Conservation (phyloP, 768 basidiomycete species). For the Cantharellus anzutake region DNA sequence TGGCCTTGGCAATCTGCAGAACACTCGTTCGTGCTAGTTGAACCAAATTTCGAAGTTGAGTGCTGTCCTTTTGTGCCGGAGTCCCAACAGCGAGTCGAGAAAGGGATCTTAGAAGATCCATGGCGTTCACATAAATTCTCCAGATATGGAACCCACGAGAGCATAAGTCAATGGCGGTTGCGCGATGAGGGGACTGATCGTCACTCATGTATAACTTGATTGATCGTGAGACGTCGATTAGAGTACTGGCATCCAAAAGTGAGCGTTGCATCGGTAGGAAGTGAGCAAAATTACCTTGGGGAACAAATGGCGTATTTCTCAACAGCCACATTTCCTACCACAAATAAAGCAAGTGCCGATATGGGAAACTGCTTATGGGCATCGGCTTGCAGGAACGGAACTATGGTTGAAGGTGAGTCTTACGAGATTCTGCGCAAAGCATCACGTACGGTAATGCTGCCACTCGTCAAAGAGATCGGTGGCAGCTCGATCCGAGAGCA, state of each 20-base stretch:
- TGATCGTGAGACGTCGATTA: conserved; percentile 74
- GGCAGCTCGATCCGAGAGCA: conserved; percentile 49
- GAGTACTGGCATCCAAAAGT: conserved; percentile 27
- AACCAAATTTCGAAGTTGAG: conserved; percentile 41
- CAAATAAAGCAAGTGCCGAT: conserved; percentile 52
- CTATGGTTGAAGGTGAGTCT: conserved; percentile 18
- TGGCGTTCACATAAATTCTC: conserved; percentile 85
- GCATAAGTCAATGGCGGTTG: conserved; percentile 74
- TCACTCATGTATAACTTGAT: conserved; percentile 61
- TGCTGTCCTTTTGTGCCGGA: conserved; percentile 35
- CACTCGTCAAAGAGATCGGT: conserved; percentile 36
- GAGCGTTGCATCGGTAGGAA: not conserved
- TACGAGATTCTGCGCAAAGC: not conserved
- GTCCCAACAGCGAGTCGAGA: conserved; percentile 45
- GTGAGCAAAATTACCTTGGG: conserved; percentile 30
- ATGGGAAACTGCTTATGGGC: conserved; percentile 36
- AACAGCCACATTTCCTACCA: conserved; percentile 67
- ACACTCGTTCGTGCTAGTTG: conserved; percentile 70
- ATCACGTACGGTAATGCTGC: conserved; percentile 39
- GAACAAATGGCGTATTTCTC: conserved; percentile 64
- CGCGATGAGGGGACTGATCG: conserved; percentile 39
- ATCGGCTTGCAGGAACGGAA: conserved; percentile 41
- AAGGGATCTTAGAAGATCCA: conserved; percentile 68
- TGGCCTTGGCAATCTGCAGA: conserved; percentile 60
- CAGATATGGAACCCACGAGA: conserved; percentile 84